phyloP scores from a whole-genome alignment of 176 grass and related monocot genomes.

The Neostapfia colusana region DNA sequence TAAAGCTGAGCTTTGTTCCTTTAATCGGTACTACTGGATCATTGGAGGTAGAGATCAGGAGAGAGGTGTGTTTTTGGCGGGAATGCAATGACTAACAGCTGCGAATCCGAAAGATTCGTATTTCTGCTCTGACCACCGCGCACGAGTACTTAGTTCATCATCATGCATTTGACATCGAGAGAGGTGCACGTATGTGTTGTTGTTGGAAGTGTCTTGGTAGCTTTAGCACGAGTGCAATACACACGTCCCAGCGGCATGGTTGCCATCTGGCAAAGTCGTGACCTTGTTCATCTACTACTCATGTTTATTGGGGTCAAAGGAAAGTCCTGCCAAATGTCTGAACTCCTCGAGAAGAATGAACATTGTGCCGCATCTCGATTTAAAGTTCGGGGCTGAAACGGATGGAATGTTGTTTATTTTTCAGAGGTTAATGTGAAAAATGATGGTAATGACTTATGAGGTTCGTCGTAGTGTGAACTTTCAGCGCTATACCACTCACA shows the following conservation, averaged over 20 bases:
- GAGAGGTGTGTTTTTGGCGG: constrained; percentile 28
- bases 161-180: constrained; percentile 3
- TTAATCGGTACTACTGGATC: constrained; percentile 22
- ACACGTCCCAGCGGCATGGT: constrained; percentile 10
- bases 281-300: neutral
- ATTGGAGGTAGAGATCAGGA: constrained; percentile 30
- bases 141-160: constrained; percentile 10
- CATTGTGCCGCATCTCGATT: neutral
- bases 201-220: neutral
- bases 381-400: no score
- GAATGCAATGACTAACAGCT: neutral
- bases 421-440: no score
- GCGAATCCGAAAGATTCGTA: constrained; percentile 32
- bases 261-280: neutral
- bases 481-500: no score
- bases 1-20: neutral
- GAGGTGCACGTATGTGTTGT: neutral
- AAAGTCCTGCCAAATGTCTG: neutral
- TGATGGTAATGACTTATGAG: no score
- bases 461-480: no score
- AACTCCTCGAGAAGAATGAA: neutral
- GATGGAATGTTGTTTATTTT: no score
- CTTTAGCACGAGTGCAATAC: neutral
- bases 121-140: constrained; percentile 15
- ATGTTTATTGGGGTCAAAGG: neutral